Base-by-base conservation (phyloP, 768 basidiomycete species). In the Rhizopogon rudus region DNA sequence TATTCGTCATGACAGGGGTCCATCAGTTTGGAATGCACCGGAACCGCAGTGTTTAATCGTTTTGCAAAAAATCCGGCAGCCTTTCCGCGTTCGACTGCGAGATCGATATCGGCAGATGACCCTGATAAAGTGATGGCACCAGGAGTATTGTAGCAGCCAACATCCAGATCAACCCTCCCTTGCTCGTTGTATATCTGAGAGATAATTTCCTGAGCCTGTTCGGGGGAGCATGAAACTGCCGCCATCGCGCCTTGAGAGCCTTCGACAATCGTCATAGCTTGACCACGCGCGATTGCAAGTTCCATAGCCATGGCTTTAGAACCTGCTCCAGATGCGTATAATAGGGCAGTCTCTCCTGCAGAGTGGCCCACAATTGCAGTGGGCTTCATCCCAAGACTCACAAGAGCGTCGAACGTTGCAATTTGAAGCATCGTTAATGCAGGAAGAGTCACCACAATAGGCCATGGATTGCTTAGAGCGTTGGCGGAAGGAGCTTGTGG, bases 341-440 rank as follows among this genome's bases (percentile, higher is more conserved):
- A 55, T 17, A 78, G 48, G 0, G 74, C 73, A 0, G 76, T 75
- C 57, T 80, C 78, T 10, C 78, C 78, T 13, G 77, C 76, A n/a
- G 78, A 79, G 61, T 79, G 77, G 0, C 79, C 79, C 6, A 79
- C 46, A 14, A 78, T 62, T 6, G 65, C 62, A 42, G 76, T 70
- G 0, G 79, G 76, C 12, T 53, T 56, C 44, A 77, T 52, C 7
- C 75, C 73, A 13, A 77, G 42, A 44, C 67, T 66, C 1, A 55
- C 55, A 1, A 79, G 59, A 3, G 75, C 66, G 45, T 80, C 79
- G 57, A 72, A 71, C 6, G 78, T 52, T 0, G 77, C 79, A 9
- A 80, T 73, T 57, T 80, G 79, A 49, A 78, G 57, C 60, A 80
- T 76, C 1, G 74, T 63, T 20, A 79, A 58, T 1, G 77, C 64